Evolutionary conservation across 176 grass and related monocot genomes (phyloP).

Genomic region (Bonia amplexicaulis): DNA sequence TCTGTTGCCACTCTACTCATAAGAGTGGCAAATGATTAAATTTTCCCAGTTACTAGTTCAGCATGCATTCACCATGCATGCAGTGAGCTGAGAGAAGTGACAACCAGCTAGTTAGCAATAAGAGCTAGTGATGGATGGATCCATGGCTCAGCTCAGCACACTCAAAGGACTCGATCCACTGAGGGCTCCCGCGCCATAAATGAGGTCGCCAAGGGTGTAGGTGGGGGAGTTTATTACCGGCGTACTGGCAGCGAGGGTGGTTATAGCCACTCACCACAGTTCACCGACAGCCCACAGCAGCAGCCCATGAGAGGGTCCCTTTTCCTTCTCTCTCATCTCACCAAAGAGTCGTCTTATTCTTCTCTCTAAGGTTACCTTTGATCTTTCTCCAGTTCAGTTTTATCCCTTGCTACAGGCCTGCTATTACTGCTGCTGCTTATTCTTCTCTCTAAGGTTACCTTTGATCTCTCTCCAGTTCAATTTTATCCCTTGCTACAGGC

Average conservation of each 20-base stretch:
- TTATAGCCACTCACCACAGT: conserved; percentile 30
- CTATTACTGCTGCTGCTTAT: background rate
- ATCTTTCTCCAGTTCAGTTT: conserved; percentile 12
- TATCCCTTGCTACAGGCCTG: background rate
- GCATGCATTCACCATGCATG: background rate
- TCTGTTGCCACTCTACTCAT: no score
- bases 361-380: background rate
- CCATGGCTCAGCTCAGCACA: background rate
- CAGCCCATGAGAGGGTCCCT: conserved; percentile 25
- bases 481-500: conserved; percentile 9
- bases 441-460: background rate
- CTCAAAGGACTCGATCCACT: background rate
- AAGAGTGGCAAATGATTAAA: no score
- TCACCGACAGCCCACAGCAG: conserved; percentile 60
- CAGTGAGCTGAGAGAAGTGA: background rate
- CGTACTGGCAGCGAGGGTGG: conserved; percentile 46
- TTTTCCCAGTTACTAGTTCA: background rate
- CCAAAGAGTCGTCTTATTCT: background rate
- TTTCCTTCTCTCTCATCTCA: background rate
- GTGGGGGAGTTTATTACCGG: conserved; percentile 75
- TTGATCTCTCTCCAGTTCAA: conserved; percentile 1
- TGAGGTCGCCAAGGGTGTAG: conserved; percentile 53
- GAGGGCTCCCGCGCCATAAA: conserved; percentile 38
- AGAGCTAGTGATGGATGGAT: conserved; percentile 8
- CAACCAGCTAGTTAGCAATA: background rate